Conservation (phyloP, 2,329 filamentous ascomycete species). For the Sclerotinia nivalis region DNA sequence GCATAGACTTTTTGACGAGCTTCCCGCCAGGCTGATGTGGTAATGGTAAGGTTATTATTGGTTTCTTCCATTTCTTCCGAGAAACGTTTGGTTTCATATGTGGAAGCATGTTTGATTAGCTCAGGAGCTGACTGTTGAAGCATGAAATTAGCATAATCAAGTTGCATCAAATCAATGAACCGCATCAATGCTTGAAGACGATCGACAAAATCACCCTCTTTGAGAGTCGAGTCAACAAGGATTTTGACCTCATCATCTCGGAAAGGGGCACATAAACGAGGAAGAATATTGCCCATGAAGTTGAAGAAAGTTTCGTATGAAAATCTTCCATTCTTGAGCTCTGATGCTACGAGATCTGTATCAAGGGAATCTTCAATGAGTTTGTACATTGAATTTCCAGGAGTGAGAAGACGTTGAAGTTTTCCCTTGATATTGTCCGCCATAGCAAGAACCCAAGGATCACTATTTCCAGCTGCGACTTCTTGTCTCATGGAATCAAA, state of each 20-base stretch:
- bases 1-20: constrained; percentile 64
- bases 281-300: constrained; percentile 73
- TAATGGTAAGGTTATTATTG: constrained; percentile 56
- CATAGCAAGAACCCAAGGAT: constrained; percentile 68
- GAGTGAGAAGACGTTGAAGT: constrained; percentile 69
- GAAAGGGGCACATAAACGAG: constrained; percentile 77
- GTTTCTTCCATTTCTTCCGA: constrained; percentile 61
- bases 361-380: constrained; percentile 76
- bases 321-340: constrained; percentile 71
- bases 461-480: constrained; percentile 64
- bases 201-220: constrained; percentile 66
- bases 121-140: constrained; percentile 70
- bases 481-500: constrained; percentile 61
- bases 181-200: constrained; percentile 73
- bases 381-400: constrained; percentile 71
- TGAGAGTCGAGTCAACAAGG: constrained; percentile 62
- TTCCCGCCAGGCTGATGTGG: constrained; percentile 65
- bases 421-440: constrained; percentile 71
- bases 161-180: constrained; percentile 74
- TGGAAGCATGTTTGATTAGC: constrained; percentile 67
- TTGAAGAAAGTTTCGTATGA: constrained; percentile 80
- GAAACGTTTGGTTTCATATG: constrained; percentile 76
- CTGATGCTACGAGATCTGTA: constrained; percentile 66
- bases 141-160: constrained; percentile 82
- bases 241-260: constrained; percentile 75